A percentile compares a stretch with the other conserved stretches of the same genome.
Conservation (phyloP, 345 rosid genomes). For the Eucalyptus marginata region DNA sequence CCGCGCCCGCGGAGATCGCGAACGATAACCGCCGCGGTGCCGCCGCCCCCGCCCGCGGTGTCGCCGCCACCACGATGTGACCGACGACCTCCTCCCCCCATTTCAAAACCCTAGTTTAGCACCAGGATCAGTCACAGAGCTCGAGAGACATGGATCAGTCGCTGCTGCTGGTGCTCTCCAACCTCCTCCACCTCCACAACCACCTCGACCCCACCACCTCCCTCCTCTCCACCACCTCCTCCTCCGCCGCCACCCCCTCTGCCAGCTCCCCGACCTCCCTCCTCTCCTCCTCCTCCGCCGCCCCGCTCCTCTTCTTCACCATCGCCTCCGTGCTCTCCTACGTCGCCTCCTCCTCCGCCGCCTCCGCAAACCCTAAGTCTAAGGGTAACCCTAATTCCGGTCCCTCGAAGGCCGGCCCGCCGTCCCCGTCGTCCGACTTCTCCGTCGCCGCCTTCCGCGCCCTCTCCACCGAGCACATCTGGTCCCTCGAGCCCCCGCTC, state of each 20-base stretch:
- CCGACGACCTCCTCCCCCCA: background rate
- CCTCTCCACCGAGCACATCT: conserved; percentile 82
- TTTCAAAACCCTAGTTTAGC: background rate
- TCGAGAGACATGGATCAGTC: conserved; percentile 61
- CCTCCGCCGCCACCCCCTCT: conserved; percentile 26
- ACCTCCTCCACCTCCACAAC: conserved; percentile 87
- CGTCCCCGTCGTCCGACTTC: conserved; percentile 46
- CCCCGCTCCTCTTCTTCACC: conserved; percentile 18
- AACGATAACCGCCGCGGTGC: background rate
- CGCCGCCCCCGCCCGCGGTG: background rate
- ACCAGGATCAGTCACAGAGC: background rate
- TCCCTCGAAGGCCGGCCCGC: conserved; percentile 22
- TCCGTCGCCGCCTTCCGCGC: conserved; percentile 87
- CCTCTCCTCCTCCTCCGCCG: conserved; percentile 12
- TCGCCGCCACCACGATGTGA: background rate
- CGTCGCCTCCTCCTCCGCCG: conserved; percentile 19
- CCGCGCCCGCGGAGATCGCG: background rate
- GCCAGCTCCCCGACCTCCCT: conserved; percentile 41
- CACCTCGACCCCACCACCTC: conserved; percentile 65
- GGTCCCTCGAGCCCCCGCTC: conserved; percentile 65
- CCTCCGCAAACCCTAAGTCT: conserved; percentile 15
- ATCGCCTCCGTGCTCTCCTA: conserved; percentile 27
- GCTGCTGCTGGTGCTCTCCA: conserved; percentile 74
- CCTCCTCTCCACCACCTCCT: conserved; percentile 37
- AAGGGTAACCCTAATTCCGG: background rate